Base-by-base conservation (phyloP, 78 protist species). In the Anaeramoeba ignava region DNA sequence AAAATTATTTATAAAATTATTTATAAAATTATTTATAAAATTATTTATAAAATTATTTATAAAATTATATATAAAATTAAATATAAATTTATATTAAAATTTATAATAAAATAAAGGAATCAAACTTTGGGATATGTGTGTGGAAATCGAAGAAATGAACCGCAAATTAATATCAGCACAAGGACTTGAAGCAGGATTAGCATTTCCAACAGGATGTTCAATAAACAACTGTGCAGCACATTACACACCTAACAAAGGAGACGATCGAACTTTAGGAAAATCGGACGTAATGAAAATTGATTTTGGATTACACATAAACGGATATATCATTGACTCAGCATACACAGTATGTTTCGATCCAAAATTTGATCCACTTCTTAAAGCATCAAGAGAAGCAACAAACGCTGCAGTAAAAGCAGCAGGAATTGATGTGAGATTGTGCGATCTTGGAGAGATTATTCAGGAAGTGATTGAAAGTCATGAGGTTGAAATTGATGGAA, bases 201-300 rank as follows among this genome's bases (percentile, higher is more conserved):
- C 89, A 39, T 87, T 87, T 81, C 89, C 89, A 38, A 82, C 87
- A 54, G 97, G 98, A 68, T 92, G 94, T 86, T 93, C 97, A 12
- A 33, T 97, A 83, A 96, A 97, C 87, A 82, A 92, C 83, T 84
- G 82, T 33, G 99, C 99, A 0, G 99, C 99, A 33, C 99, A 97
- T 88, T 96, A 42, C 68, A 96, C 99, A 38, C 99, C 99, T 42
- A 96, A 96, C 84, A n/a, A 94, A 0, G 99, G 98, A 17, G 99
- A 97, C 89, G 92, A 90, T 84, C 94, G 96, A 0, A 94, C 95
- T 31, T 89, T 97, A 83, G 83, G 88, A 83, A 37, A 93, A 78
- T 94, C 87, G 80, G 98, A 95, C 84, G 97, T 97, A 37, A 41
- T 92, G 85, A 97, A 97, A 92, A 83, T 97, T 39, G 99, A 97